Base-by-base conservation (phyloP, 106 monocot genomes). In the Dioscorea alata region DNA sequence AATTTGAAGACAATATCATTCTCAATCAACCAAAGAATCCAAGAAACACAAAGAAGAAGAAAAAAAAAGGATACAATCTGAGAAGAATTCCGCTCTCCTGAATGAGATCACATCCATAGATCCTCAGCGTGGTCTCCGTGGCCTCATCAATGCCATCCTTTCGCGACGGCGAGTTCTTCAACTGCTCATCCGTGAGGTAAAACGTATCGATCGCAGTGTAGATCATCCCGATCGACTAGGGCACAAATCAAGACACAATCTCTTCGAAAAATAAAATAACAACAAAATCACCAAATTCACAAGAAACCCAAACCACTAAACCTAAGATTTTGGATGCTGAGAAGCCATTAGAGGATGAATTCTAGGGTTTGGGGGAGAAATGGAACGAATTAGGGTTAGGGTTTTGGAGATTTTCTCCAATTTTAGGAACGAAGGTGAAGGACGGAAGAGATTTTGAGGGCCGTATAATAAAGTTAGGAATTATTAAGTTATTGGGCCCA, bases 1-100 rank as follows among this genome's bases (percentile, higher is more conserved):
- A 28, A 1, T 28, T 28, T 28, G 2, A 28, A 1, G 28, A 32
- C 4, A 63, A 63, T 15, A 35, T 21, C 20, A 7, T 21, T 49
- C 23, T 24, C 50, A 63, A 64, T 48, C 17, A 2, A 23, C 18
- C 57, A 48, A n/a, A 50, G 20, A 56, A 57, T 35, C 14, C 21
- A 71, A 60, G 15, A 16, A 19, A 50, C 20, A 69, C 19, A 21
- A 65, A 28, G 25, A 21, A 42, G 14, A 19, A 3, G 10, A 42
- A 42, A 42, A 48, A 60, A 71, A 67, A 66, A 89, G 82, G 84
- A 92, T 89, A 92, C 96, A 92, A 71, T 88, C 74, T 84, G 35
- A 97, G 81, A 12, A 97, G 76, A 68, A 97, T 89, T 61, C 92
- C 96, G 33, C 96, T 92, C 89, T 97, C 92, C 64, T 92, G 96